These are phyloP conservation scores for Penicillium paneum DNA, from an alignment of 2,329 filamentous ascomycete species.

Conservation along the genomic window DNA sequence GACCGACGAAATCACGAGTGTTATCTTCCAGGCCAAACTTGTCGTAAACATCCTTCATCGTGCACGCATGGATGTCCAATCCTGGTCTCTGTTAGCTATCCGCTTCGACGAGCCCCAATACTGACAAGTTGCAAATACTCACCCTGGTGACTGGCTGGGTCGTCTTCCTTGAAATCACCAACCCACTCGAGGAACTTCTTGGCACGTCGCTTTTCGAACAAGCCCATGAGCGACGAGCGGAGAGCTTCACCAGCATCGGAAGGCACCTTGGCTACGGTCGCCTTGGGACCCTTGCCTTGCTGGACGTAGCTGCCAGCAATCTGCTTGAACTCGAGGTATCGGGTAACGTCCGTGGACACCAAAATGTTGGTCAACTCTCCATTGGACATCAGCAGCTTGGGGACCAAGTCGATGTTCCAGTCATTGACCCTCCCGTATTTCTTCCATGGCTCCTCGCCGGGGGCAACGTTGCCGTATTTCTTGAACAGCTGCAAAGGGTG, in stretches of 20 bases:
- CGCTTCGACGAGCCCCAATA: background rate
- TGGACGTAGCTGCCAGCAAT: constrained; percentile 96
- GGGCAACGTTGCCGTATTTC: constrained; percentile 80
- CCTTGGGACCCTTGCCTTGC: constrained; percentile 75
- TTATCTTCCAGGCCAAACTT: constrained; percentile 89
- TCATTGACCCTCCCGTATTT: constrained; percentile 95
- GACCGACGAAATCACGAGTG: constrained; percentile 94
- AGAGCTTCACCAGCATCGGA: constrained; percentile 89
- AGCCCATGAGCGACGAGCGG: constrained; percentile 88
- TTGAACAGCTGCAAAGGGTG: constrained; percentile 74
- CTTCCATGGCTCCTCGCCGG: constrained; percentile 91
- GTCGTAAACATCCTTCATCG: constrained; percentile 98
- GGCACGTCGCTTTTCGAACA: constrained; percentile 96
- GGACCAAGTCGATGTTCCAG: constrained; percentile 99
- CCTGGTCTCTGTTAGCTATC: constrained; percentile 51
- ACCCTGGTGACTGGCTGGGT: constrained; percentile 89
- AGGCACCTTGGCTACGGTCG: constrained; percentile 93
- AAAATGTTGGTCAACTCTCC: constrained; percentile 98
- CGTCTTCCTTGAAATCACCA: constrained; percentile 76
- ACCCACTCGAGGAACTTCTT: constrained; percentile 97
- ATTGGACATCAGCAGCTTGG: constrained; percentile 97
- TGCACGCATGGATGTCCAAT: constrained; percentile 71
- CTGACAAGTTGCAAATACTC: constrained; percentile 17
- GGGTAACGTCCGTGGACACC: constrained; percentile 87
- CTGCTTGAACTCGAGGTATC: constrained; percentile 89